These are phyloP conservation scores for Fragaria iinumae DNA, from an alignment of 306 rosid species.

Conservation along the genomic window DNA sequence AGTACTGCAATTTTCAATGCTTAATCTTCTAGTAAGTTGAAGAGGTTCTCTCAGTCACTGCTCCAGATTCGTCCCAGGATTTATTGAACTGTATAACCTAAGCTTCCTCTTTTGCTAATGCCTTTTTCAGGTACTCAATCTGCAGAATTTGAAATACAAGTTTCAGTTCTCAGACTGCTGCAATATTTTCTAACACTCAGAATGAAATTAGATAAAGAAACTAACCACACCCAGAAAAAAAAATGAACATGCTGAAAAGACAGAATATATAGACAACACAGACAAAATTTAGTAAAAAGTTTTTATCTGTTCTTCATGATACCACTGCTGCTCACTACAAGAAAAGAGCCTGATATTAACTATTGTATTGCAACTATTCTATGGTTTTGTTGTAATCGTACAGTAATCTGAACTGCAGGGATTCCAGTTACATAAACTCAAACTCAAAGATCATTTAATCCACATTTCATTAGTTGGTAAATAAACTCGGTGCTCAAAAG, in stretches of 20 bases:
- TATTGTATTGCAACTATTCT: background rate
- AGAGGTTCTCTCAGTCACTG: constrained; percentile 52
- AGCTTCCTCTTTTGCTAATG: constrained; percentile 59
- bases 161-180: background rate
- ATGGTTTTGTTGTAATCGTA: background rate
- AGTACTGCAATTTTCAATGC: constrained; percentile 62
- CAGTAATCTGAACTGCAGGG: background rate
- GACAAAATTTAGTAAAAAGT: background rate
- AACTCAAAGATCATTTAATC: background rate
- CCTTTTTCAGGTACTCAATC: constrained; percentile 74
- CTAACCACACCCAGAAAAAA: background rate
- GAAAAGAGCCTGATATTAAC: too few relatives aligned
- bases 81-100: constrained; percentile 31
- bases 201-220: background rate
- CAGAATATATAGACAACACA: background rate
- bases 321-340: too few relatives aligned
- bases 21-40: constrained; percentile 54
- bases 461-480: too few relatives aligned
- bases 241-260: background rate
- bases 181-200: background rate
- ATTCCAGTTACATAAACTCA: background rate
- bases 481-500: too few relatives aligned
- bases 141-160: constrained; percentile 24
- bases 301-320: constrained; percentile 53
- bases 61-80: constrained; percentile 36